Evolutionary conservation across 495 filamentous ascomycete genomes (phyloP).

Genomic region (Copromyces sp.): DNA sequence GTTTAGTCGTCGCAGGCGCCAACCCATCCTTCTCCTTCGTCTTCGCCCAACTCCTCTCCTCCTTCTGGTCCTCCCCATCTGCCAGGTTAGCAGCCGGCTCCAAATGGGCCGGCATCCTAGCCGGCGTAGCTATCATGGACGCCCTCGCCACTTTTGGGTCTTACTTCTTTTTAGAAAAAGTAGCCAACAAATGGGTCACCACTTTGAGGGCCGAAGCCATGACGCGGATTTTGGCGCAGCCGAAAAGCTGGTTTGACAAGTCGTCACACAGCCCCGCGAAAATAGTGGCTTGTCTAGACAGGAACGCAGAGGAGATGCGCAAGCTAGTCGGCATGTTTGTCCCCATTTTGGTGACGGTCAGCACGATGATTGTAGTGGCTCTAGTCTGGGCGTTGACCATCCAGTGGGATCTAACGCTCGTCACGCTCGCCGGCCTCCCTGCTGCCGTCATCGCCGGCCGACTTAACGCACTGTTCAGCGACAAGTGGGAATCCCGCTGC

Average conservation of each 20-base stretch:
- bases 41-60: slow-evolving; percentile 61
- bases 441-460: slow-evolving; percentile 56
- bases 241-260: slow-evolving; percentile 73
- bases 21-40: slow-evolving; percentile 72
- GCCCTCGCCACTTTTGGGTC: slow-evolving; percentile 51
- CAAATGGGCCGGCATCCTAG: slow-evolving; percentile 60
- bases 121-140: slow-evolving; percentile 59
- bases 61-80: slow-evolving; percentile 48
- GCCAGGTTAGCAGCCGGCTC: slow-evolving; percentile 36
- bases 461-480: slow-evolving; percentile 50
- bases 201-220: slow-evolving; percentile 58
- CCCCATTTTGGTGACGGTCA: slow-evolving; percentile 54
- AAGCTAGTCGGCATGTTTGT: slow-evolving; percentile 72
- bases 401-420: slow-evolving; percentile 75
- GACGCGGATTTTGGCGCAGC: slow-evolving; percentile 63
- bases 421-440: slow-evolving; percentile 59
- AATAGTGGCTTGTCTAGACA: slow-evolving; percentile 63
- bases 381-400: slow-evolving; percentile 63
- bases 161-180: slow-evolving; percentile 60
- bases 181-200: slow-evolving; percentile 73
- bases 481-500: slow-evolving; percentile 59
- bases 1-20: slow-evolving; percentile 53
- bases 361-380: slow-evolving; percentile 53
- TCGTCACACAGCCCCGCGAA: slow-evolving; percentile 51
- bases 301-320: slow-evolving; percentile 80